phyloP scores from a whole-genome alignment of 2,329 filamentous ascomycete genomes.

The Epichloe aotearoae region DNA sequence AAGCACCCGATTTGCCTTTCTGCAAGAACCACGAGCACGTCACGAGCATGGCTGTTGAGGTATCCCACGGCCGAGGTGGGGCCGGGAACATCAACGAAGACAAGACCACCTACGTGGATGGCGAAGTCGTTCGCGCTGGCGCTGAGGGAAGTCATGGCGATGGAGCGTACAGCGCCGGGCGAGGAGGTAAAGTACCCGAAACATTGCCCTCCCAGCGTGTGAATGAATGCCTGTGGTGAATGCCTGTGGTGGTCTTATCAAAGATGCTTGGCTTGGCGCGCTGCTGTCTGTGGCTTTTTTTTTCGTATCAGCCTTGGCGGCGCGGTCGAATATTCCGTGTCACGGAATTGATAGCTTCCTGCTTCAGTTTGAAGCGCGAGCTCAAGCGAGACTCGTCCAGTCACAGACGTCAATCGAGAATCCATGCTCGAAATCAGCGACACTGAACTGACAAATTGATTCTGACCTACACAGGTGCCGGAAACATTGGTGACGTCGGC shows the following conservation, averaged over 20 bases:
- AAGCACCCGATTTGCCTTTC: too few relatives aligned
- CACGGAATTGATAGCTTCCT: background rate
- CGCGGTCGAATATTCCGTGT: background rate
- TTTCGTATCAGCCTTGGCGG: background rate
- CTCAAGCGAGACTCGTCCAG: background rate
- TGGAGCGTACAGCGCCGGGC: conserved; percentile 44
- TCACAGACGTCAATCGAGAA: background rate
- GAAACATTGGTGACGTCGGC: conserved; percentile 43
- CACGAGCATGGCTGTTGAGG: conserved; percentile 26
- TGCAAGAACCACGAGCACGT: background rate
- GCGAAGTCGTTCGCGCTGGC: conserved; percentile 45
- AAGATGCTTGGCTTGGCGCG: background rate
- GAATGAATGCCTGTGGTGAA: background rate
- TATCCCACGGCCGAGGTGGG: conserved; percentile 48
- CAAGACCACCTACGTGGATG: conserved; percentile 46
- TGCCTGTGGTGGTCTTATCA: background rate
- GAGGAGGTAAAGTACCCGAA: conserved; percentile 35
- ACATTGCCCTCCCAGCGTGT: background rate
- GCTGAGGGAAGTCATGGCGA: conserved; percentile 41
- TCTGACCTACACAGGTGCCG: conserved; percentile 29
- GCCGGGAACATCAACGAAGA: conserved; percentile 49
- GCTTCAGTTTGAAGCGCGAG: background rate
- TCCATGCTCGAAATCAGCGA: too few relatives aligned
- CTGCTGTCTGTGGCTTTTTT: background rate
- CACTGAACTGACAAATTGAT: background rate